A percentile compares a stretch with the other conserved stretches of the same genome.
These are phyloP conservation scores for Silene uniflora DNA, from an alignment of 148 eudicot genomes.

Conservation along the genomic window DNA sequence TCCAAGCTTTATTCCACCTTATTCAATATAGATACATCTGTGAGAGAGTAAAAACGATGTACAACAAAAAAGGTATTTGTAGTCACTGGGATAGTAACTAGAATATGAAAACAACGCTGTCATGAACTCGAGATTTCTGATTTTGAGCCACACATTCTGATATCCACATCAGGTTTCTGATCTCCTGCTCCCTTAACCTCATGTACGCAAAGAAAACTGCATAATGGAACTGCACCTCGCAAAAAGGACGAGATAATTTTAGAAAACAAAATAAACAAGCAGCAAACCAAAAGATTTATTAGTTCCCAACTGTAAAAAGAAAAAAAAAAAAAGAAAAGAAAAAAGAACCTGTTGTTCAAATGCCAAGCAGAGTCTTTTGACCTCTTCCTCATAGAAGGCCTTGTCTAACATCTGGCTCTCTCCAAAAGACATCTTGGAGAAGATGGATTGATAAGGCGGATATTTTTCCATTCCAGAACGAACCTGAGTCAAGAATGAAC, in stretches of 20 bases:
- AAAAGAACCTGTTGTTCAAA: slow-evolving; percentile 88
- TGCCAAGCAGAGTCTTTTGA: slow-evolving; percentile 83
- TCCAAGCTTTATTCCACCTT: slow-evolving; percentile 29
- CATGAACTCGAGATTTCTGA: slow-evolving; percentile 96
- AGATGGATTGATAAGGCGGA: slow-evolving; percentile 84
- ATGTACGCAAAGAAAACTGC: slow-evolving; percentile 91
- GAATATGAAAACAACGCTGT: slow-evolving; percentile 94
- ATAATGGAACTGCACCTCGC: slow-evolving; percentile 78
- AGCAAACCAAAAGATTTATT: background rate
- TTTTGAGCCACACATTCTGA: slow-evolving; percentile 97
- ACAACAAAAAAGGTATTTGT: slow-evolving; percentile 10
- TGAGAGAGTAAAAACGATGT: slow-evolving; percentile 17
- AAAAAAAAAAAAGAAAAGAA: background rate
- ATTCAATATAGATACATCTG: slow-evolving; percentile 12
- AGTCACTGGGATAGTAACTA: slow-evolving; percentile 23
- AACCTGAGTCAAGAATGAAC: slow-evolving; percentile 41
- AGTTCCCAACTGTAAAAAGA: background rate
- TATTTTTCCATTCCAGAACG: slow-evolving; percentile 95
- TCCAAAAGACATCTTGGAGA: slow-evolving; percentile 81
- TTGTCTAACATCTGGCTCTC: slow-evolving; percentile 99
- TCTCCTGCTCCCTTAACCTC: slow-evolving; percentile 96
- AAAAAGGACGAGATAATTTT: slow-evolving; percentile 14
- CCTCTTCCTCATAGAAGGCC: slow-evolving; percentile 98
- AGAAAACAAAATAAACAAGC: background rate
- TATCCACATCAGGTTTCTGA: slow-evolving; percentile 98